Evolutionary conservation across 2,329 filamentous ascomycete species (phyloP).

Genomic region (Colletotrichum lini): DNA sequence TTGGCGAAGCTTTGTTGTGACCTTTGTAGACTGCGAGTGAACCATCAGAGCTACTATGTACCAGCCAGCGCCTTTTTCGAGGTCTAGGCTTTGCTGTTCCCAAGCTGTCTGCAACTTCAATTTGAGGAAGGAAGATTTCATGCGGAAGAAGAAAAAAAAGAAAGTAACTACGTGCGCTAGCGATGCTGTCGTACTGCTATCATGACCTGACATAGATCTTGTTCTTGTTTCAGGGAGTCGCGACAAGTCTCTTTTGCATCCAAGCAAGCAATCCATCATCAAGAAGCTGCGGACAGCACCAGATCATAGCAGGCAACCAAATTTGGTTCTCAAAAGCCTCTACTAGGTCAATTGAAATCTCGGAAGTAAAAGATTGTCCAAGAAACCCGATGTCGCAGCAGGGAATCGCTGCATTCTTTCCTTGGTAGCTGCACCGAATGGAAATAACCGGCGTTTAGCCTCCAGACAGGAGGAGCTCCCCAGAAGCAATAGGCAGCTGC

Average conservation of each 20-base stretch:
- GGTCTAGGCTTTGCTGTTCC: background rate
- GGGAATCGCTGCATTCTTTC: background rate
- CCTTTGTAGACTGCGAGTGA: background rate
- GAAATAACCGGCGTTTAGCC: constrained; percentile 7
- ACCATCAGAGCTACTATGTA: background rate
- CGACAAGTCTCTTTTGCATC: background rate
- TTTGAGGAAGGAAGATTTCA: background rate
- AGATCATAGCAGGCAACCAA: background rate
- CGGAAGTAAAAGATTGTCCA: background rate
- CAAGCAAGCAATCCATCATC: background rate
- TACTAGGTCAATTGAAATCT: no score
- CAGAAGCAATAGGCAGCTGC: constrained; percentile 15
- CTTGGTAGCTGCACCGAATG: background rate
- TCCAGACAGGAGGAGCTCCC: background rate
- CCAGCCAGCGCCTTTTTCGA: background rate
- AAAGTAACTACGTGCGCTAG: no score
- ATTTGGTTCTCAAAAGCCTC: background rate
- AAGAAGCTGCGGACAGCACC: background rate
- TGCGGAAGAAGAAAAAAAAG: background rate
- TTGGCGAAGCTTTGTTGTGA: background rate
- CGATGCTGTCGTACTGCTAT: background rate
- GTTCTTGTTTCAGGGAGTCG: background rate
- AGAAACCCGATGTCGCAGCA: background rate
- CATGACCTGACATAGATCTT: background rate
- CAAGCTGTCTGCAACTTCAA: background rate